Evolutionary conservation across 139 green algal species (phyloP), one percentile per base, ranked within the genome.

Genomic region (Haematococcus sp.): DNA sequence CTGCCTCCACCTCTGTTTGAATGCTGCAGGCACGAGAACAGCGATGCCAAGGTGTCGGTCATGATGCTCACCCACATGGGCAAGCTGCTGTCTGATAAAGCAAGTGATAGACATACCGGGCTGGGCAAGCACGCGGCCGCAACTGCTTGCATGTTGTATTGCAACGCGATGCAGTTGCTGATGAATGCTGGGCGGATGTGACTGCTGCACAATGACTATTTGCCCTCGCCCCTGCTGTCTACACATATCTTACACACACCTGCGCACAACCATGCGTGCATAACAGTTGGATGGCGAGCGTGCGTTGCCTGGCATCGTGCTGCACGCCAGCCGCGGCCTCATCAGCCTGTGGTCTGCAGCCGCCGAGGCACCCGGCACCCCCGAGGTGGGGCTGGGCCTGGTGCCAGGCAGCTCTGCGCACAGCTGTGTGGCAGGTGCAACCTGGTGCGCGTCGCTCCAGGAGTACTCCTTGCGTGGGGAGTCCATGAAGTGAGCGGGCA

Each of bases 401-500:
- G 76, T 70, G 76, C 40, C 40, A 49, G 40, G 40, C 40, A 49
- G 40, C 40, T 49, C 40, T 19, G 40, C 40, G 7, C 40, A 11
- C 40, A 49, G 40, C 40, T 49, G 40, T 49, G 40, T 49, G 40
- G 40, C 40, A 49, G 40, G 40, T 19, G 40, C 40, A 7, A 49
- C 7, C 40, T 49, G 40, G 40, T 19, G 7, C 7, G 40, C 40
- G 11, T 49, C 40, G 33, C 51, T 82, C 9, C 76, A 82, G 76
- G 76, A 82, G 70, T 82, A 59, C 70, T 71, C 63, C 1, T 44
- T 31, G 4, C 51, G 76, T 2, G 76, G 76, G 15, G 76, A 84
- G 59, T 71, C 23, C 5, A 46, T 84, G 5, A 64, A 46, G 68
- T 74, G 23, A 60, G 52, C 52, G 13, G 19, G 19, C 9, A 7